Evolutionary conservation across 2,329 filamentous ascomycete genomes (phyloP), one percentile per base, ranked within the genome.

Genomic region (Fusarium oligoseptatum): DNA sequence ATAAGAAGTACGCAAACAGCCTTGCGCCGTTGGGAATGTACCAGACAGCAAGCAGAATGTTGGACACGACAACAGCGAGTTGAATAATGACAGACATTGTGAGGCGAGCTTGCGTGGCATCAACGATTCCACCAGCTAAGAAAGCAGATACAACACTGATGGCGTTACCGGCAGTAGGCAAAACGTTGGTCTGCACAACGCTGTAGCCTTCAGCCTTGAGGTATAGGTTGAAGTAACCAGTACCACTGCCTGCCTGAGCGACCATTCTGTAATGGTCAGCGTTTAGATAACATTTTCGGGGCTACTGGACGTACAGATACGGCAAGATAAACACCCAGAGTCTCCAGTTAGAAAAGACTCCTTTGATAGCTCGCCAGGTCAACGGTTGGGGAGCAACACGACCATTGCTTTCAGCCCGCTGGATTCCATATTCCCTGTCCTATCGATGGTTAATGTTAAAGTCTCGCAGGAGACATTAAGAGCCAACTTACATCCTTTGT

Each of bases 361-460:
- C 52, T 4, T 57, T 57, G 20, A 57, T 36, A 2, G 60, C 52
- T 32, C 32, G 55, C 6, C 52, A 24, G 2, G 68, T 70, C 9
- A 70, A 27, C 6, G 66, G 66, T 27, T 70, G 60, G 14, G 68
- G 68, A 4, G 68, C 68, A 6, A 61, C 68, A 14, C 68, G 64
- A 0, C 68, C 68, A 2, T 70, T 70, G 7, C 41, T 64, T 22
- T 70, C 68, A 12, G 68, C 68, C 8, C 68, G 22, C 8, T 39
- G 55, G 17, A 70, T 60, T 3, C 68, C 68, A 6, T 70, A 70
- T 64, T 70, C 60, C 24, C 62, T 63, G 17, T 70, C 68, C 68
- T 70, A 1, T 61, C 3, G 1, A 10, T 11, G 3, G 15, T 32
- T 34, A 22, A 22, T 22, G 22, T 22, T 22, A 22, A 22, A 22